phyloP scores from a whole-genome alignment of 1,284 basidiomycete genomes.

The Ceratobasidium papillatum region DNA sequence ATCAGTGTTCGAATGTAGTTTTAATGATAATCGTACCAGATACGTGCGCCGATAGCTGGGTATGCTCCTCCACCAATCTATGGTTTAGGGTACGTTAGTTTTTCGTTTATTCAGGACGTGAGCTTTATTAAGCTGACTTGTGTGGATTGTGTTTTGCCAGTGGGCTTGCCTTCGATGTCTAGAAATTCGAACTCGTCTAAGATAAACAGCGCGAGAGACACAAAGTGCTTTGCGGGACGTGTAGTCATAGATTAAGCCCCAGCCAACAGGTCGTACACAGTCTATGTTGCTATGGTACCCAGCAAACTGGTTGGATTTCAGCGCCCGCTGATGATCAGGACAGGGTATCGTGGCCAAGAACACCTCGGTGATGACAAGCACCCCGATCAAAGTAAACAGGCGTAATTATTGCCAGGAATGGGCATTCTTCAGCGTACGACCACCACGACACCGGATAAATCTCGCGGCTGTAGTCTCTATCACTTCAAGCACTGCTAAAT shows the following conservation, averaged over 20 bases:
- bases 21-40: slow-evolving; percentile 67
- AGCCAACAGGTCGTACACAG: not conserved
- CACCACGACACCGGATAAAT: not conserved
- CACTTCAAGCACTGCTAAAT: no score
- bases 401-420: not conserved
- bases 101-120: not conserved
- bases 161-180: slow-evolving; percentile 64
- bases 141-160: slow-evolving; percentile 52
- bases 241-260: not conserved
- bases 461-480: not conserved
- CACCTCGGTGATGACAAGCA: not conserved
- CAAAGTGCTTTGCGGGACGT: slow-evolving; percentile 5
- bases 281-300: no score
- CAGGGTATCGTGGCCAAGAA: not conserved
- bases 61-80: slow-evolving; percentile 88
- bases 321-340: slow-evolving; percentile 2
- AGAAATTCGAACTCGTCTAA: slow-evolving; percentile 79
- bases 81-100: slow-evolving; percentile 38
- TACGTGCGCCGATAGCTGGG: slow-evolving; percentile 73
- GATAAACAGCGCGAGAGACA: slow-evolving; percentile 80
- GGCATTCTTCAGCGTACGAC: not conserved
- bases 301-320: no score
- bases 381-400: slow-evolving; percentile 27
- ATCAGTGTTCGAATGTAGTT: slow-evolving; percentile 43
- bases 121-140: slow-evolving; percentile 37